Percentiles rank a stretch among this genome's conserved stretches.
Conservation (phyloP, 257 asterid species). For the Cruciata laevipes region DNA sequence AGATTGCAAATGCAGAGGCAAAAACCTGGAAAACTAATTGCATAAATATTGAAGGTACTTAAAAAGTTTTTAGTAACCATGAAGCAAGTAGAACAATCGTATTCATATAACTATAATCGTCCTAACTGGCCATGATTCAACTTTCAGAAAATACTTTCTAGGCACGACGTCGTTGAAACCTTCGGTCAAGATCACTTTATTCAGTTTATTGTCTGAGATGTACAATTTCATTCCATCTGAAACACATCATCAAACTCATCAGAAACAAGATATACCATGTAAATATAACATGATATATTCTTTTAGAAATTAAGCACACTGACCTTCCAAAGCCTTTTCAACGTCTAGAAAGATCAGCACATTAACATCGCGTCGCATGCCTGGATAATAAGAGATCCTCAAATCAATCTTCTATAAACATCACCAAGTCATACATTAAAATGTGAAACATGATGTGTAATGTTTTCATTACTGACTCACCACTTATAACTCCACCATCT, state of each 20-base stretch:
- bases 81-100: slow-evolving; percentile 2
- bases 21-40: too few species aligned
- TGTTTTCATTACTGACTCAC: slow-evolving; percentile 33
- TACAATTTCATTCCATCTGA: slow-evolving; percentile 90
- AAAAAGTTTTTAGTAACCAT: too few species aligned
- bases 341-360: slow-evolving; percentile 70
- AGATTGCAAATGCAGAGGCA: too few species aligned
- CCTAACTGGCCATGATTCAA: slow-evolving; percentile 86
- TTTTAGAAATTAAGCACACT: slow-evolving; percentile 1
- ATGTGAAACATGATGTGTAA: neutral
- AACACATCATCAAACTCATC: slow-evolving; percentile 8
- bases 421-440: neutral
- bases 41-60: too few species aligned
- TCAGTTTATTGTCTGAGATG: slow-evolving; percentile 70
- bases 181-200: slow-evolving; percentile 91
- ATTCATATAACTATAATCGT: slow-evolving; percentile 41
- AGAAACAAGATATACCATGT: neutral
- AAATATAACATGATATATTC: neutral
- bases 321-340: slow-evolving; percentile 85
- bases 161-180: slow-evolving; percentile 86
- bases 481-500: slow-evolving; percentile 80
- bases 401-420: neutral
- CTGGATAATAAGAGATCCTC: slow-evolving; percentile 27
- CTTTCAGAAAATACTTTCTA: slow-evolving; percentile 58
- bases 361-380: slow-evolving; percentile 75